phyloP scores from a whole-genome alignment of 1,284 basidiomycete genomes.

The Heliocybe sulcata region DNA sequence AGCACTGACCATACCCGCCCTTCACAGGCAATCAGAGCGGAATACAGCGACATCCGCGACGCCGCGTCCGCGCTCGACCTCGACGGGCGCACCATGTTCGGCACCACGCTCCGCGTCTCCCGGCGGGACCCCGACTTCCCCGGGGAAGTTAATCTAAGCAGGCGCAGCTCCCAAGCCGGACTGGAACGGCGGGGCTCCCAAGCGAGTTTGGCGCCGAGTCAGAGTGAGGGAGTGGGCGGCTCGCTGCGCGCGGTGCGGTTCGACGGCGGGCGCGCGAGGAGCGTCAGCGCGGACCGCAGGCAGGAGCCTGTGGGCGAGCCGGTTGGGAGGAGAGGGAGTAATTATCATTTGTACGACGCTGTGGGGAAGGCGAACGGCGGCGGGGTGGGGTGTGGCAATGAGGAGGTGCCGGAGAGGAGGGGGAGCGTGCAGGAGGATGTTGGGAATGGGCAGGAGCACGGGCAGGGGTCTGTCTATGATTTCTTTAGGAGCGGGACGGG shows the following conservation, averaged over 20 bases:
- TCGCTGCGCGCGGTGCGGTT: neutral
- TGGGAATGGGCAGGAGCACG: too few species aligned
- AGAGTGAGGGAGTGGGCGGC: neutral
- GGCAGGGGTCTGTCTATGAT: neutral
- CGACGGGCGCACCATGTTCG: conserved; percentile 32
- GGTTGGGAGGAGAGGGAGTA: neutral
- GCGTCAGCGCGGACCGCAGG: conserved; percentile 13
- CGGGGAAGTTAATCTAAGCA: too few species aligned
- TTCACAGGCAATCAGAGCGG: conserved; percentile 42
- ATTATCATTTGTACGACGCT: neutral
- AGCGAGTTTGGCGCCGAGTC: neutral
- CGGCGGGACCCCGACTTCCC: conserved; percentile 11
- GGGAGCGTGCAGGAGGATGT: neutral
- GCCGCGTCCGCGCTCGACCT: conserved; percentile 26
- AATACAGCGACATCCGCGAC: conserved; percentile 57
- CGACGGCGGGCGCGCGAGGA: conserved; percentile 14
- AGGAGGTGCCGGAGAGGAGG: neutral
- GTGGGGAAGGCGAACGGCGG: neutral
- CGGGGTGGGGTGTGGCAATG: neutral
- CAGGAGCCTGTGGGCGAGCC: neutral
- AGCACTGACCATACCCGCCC: neutral
- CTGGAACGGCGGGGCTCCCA: neutral
- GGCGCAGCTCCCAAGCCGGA: too few species aligned
- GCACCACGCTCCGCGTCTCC: conserved; percentile 30
- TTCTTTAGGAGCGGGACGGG: neutral